phyloP scores from a whole-genome alignment of 352 stramenopile species.

The Phytopythium aichiense region DNA sequence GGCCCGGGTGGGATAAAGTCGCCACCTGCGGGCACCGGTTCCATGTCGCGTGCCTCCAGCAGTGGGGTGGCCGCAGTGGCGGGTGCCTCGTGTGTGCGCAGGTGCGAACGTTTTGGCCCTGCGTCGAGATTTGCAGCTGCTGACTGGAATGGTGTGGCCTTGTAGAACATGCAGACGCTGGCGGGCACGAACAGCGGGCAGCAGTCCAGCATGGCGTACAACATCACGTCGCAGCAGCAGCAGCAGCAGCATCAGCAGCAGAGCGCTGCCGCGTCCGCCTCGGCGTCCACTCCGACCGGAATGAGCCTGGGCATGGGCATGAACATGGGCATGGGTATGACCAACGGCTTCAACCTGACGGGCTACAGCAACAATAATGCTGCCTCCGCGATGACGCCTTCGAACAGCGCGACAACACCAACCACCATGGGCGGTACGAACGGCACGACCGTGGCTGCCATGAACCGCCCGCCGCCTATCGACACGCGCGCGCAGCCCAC shows the following conservation, averaged over 20 bases:
- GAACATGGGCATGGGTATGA: constrained; percentile 19
- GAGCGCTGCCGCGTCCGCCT: neutral
- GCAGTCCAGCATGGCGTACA: constrained; percentile 15
- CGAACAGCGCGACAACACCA: constrained; percentile 19
- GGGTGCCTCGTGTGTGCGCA: constrained; percentile 42
- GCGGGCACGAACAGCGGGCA: constrained; percentile 19
- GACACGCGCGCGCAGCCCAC: constrained; percentile 33
- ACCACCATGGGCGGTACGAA: constrained; percentile 10
- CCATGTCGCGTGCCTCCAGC: constrained; percentile 54
- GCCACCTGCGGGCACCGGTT: constrained; percentile 69
- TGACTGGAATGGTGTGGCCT: constrained; percentile 1
- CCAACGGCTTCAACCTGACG: constrained; percentile 19
- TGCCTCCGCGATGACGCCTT: constrained; percentile 13
- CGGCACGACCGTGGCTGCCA: neutral
- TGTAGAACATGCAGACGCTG: constrained; percentile 19
- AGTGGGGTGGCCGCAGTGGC: constrained; percentile 54
- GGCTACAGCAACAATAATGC: neutral
- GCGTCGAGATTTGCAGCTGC: constrained; percentile 9
- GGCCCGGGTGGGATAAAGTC: constrained; percentile 44
- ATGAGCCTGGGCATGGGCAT: constrained; percentile 12
- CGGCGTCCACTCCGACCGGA: neutral
- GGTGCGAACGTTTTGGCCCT: constrained; percentile 19
- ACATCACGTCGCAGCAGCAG: constrained; percentile 13
- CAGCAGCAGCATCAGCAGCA: constrained; percentile 10
- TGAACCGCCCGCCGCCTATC: constrained; percentile 41